Base-by-base conservation (phyloP, 2,329 filamentous ascomycete genomes). In the Ceratocystis huliohia region DNA sequence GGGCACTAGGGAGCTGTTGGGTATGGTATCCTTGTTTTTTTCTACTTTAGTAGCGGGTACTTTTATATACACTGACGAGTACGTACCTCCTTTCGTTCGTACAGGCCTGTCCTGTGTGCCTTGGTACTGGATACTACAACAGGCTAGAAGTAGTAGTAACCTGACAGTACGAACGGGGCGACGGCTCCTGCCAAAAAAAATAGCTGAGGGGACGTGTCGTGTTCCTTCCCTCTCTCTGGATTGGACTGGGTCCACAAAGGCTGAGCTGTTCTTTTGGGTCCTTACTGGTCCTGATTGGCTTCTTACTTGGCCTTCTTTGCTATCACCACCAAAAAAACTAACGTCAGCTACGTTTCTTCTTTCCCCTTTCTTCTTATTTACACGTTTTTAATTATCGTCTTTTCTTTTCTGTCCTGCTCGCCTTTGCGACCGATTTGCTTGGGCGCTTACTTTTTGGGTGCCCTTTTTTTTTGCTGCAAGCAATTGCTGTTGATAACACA, bases 251-350 rank as follows among this genome's bases (percentile, higher is more conserved):
- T 37, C 25, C 44, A 63, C 17, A 67, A 67, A 67, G 66, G 66
- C 66, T 65, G 30, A 67, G 62, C 66, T 67, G 66, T 67, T 48
- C 44, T 64, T 64, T 64, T 41, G 30, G 62, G 30, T 22, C 37
- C 13, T 41, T 41, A 41, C 37, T 41, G 37, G 37, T 5, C 37
- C 37, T 41, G 37, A 41, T 41, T 41, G 37, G 37, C 37, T 41
- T 41, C 10, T 41, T 41, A 41, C 37, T 41, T 41, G 37, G 37
- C 37, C 37, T 41, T 41, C 37, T 41, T 15, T 41, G 37, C 37
- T 3, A n/a, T 37, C 64, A 65, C 59, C 53, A 22, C 64, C 48
- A 48, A 22, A 30, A 28, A 22, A 30, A 15, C 44, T 15, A 13
- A 59, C 8, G 15, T 8, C 25, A 30, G 56, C 56, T 30, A 30